Base-by-base conservation (phyloP, 768 basidiomycete species). In the Russula dissimulans region DNA sequence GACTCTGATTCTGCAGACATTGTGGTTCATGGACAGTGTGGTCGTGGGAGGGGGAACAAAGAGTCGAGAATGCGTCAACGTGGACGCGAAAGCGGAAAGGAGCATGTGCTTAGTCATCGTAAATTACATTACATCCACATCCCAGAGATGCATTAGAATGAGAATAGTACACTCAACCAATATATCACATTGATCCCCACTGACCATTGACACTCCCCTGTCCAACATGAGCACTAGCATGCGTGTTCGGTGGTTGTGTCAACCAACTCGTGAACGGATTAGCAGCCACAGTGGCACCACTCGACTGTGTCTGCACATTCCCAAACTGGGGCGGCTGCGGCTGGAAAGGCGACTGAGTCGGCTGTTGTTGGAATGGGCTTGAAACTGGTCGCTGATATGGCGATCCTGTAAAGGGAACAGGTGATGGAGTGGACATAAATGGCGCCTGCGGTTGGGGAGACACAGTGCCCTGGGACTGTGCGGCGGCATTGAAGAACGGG, bases 401-500 rank as follows among this genome's bases (percentile, higher is more conserved):
- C 4, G 66, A 53, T 15, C 59, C 54, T 15, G 38, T n/a, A 41
- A 63, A 62, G 12, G 64, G 61, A 2, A 50, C 34, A 51, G 64
- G 64, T 15, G 64, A 62, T 17, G 65, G 49, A 4, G 56, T 63
- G 15, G 17, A 36, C 42, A 64, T 41, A 43, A 64, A 57, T 49
- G 66, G 52, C 31, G 68, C 68, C 12, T 63, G 68, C 6, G 62
- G 61, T 39, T 67, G 70, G 34, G 66, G 58, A 62, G 70, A 53
- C 36, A 70, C 56, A 61, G 74, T 69, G 66, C 70, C 42, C 68
- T 66, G 48, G 69, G 68, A 41, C 72, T 71, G 59, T 71, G 72
- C 22, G 66, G 71, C 22, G 65, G 57, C 11, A 70, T 68, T 47
- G 63, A 67, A 64, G 63, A 65, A 45, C 18, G 59, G 42, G 57